A percentile compares a stretch with the other conserved stretches of the same genome.
Conservation (phyloP, 176 grass and related monocot genomes). For the Carex parvula region DNA sequence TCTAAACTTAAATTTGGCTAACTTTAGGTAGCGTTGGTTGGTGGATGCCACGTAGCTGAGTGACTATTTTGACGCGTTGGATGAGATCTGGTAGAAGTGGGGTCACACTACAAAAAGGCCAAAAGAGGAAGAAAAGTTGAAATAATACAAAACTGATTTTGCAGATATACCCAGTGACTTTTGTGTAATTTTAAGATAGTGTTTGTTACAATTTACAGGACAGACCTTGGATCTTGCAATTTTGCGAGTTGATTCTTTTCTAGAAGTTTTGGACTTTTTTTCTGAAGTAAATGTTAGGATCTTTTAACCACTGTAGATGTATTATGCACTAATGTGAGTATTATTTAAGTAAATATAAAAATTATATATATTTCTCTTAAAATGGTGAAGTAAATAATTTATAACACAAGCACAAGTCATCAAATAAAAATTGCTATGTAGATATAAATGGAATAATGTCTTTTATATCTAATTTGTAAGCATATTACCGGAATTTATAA, state of each 20-base stretch:
- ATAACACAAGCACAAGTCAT: too few species aligned
- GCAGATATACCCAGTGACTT: background rate
- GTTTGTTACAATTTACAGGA: background rate
- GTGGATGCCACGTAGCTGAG: background rate
- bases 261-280: too few species aligned
- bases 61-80: background rate
- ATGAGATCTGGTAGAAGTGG: background rate
- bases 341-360: too few species aligned
- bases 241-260: too few species aligned
- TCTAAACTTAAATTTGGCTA: too few species aligned
- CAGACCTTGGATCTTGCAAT: background rate
- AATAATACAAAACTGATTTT: background rate
- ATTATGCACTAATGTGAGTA: too few species aligned
- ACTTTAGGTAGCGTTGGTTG: background rate
- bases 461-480: background rate
- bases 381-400: too few species aligned
- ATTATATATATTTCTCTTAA: too few species aligned
- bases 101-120: background rate
- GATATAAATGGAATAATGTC: too few species aligned
- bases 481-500: background rate
- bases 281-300: too few species aligned
- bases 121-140: background rate
- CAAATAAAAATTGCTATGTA: too few species aligned
- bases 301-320: too few species aligned
- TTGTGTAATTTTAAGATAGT: background rate